Base-by-base conservation (phyloP, 2,329 filamentous ascomycete species). In the Pseudogymnoascus sp. region DNA sequence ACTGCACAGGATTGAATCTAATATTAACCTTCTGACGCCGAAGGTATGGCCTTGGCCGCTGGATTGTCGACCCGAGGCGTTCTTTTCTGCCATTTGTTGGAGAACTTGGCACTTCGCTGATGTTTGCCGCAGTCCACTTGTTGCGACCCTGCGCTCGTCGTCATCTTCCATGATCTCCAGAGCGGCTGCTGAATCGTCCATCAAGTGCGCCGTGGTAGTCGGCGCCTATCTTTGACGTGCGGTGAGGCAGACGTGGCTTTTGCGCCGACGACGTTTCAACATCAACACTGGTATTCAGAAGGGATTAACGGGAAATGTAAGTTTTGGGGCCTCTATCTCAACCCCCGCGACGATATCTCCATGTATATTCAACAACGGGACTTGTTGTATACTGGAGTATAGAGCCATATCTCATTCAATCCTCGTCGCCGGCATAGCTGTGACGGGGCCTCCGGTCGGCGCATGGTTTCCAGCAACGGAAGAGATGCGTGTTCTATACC, bases 1-100 rank as follows among this genome's bases (percentile, higher is more conserved):
- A 33, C 2, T 33, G 50, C 29, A 56, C 10, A 56, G 50, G 17
- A 33, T 19, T 56, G 50, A 56, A 10, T 56, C 50, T 56, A 56
- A 56, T 56, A 56, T 56, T 56, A 56, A 56, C 29, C 50, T 56
- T 56, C 50, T 56, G 50, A 56, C 50, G 50, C 50, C 17, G 29
- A 33, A 56, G 29, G 26, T 33, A 56, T 56, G 50, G 50, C 50
- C 50, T 56, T 56, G 50, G 50, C 50, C 29, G 50, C 10, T 56
- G 50, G 13, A 33, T 56, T 33, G 50, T 56, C 50, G 50, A 56
- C 50, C 50, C 29, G 33, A 56, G 50, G 50, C 50, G n/a, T 56
- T 33, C 9, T 33, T 21, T 7, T 13, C 26, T 4, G 9, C 19
- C 50, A 5, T 21, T 19, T 19, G 50, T 19, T 33, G n/a, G 50